A percentile compares a stretch with the other conserved stretches of the same genome.
Conservation (phyloP, 805 yeast genomes). For the Saccharomycopsis capsularis region DNA sequence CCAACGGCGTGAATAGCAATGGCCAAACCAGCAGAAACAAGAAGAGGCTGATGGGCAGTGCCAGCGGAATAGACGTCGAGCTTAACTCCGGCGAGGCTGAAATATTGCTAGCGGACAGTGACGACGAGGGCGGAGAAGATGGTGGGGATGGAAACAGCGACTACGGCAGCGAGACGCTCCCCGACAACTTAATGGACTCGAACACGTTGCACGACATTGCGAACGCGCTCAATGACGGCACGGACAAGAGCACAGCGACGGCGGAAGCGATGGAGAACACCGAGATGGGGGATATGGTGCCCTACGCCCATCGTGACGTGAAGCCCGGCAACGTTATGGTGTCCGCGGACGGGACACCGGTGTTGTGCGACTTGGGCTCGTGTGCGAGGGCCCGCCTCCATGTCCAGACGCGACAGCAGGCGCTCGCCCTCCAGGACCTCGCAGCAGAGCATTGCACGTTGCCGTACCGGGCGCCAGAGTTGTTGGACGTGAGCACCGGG, state of each 20-base stretch:
- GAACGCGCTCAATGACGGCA: conserved; percentile 22
- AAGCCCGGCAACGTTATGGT: conserved; percentile 89
- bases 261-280: conserved; percentile 27
- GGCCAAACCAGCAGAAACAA: conserved; percentile 13
- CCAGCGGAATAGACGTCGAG: conserved; percentile 8
- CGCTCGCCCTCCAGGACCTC: conserved; percentile 68
- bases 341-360: conserved; percentile 65
- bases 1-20: background rate
- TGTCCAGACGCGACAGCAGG: conserved; percentile 57
- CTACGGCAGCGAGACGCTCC: background rate
- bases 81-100: conserved; percentile 6
- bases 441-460: conserved; percentile 81
- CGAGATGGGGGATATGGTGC: conserved; percentile 49
- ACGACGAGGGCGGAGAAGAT: conserved; percentile 14
- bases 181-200: background rate
- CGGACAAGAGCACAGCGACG: conserved; percentile 26
- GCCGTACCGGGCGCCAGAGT: conserved; percentile 87
- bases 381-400: conserved; percentile 55
- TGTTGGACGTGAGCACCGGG: conserved; percentile 68
- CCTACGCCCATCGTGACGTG: conserved; percentile 80
- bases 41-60: no score
- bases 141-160: background rate
- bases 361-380: conserved; percentile 79
- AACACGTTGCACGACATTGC: conserved; percentile 24
- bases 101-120: conserved; percentile 13